Conservation (phyloP, 2,329 filamentous ascomycete species). For the Colletotrichum musae region DNA sequence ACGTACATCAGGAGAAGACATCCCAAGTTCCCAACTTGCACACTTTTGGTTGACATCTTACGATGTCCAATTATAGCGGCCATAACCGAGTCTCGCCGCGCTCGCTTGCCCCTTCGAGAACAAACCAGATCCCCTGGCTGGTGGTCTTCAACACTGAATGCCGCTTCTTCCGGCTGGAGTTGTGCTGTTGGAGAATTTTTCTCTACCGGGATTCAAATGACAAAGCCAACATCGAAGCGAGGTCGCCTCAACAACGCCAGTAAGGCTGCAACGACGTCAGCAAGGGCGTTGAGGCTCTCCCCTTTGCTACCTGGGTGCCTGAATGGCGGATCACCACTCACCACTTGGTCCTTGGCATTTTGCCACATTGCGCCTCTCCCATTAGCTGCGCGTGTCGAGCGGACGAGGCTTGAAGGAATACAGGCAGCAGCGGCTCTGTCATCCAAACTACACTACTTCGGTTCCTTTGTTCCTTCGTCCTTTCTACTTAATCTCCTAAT, state of each 20-base stretch:
- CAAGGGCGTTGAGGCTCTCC: slow-evolving; percentile 4
- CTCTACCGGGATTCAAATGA: background rate
- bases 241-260: background rate
- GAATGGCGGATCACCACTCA: background rate
- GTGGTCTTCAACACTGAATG: slow-evolving; percentile 4
- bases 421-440: slow-evolving; percentile 12
- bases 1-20: slow-evolving; percentile 20
- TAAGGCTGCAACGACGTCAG: slow-evolving; percentile 14
- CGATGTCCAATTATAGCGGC: slow-evolving; percentile 37
- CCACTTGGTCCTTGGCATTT: slow-evolving; percentile 12
- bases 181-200: background rate
- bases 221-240: background rate
- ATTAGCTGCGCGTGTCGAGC: background rate
- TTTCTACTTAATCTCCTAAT: slow-evolving; percentile 16
- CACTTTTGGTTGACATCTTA: slow-evolving; percentile 13
- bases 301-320: background rate
- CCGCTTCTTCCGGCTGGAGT: slow-evolving; percentile 11
- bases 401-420: slow-evolving; percentile 6
- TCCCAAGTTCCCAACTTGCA: background rate
- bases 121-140: background rate
- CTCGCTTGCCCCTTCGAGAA: slow-evolving; percentile 26
- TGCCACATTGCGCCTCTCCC: slow-evolving; percentile 22
- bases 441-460: slow-evolving; percentile 24
- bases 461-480: slow-evolving; percentile 11
- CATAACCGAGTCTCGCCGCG: slow-evolving; percentile 19